Evolutionary conservation across 192 early-diverging fungal species (phyloP).

Genomic region (Coemansia guatemalensis): DNA sequence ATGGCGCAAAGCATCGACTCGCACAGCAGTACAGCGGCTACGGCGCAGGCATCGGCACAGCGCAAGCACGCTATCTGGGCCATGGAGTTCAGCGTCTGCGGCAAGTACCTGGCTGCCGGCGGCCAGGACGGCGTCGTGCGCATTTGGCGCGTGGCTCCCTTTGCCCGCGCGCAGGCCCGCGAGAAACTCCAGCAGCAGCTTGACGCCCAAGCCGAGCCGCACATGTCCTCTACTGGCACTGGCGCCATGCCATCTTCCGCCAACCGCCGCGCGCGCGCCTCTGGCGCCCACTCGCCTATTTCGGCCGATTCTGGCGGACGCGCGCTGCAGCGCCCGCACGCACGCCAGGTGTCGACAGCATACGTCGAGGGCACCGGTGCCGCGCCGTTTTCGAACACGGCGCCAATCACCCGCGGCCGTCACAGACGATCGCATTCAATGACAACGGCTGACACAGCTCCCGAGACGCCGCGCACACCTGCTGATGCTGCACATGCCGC

Average conservation of each 20-base stretch:
- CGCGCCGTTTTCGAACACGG: constrained; percentile 42
- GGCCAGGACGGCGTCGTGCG: constrained; percentile 72
- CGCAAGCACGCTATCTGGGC: constrained; percentile 64
- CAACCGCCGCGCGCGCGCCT: constrained; percentile 3
- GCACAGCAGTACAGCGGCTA: background rate
- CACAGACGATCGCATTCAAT: constrained; percentile 39
- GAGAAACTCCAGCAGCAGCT: constrained; percentile 19
- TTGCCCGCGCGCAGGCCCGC: constrained; percentile 42
- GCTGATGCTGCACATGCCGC: background rate
- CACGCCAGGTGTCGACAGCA: constrained; percentile 10
- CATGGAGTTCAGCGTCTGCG: constrained; percentile 76
- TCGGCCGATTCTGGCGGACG: constrained; percentile 3
- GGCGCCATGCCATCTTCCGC: background rate
- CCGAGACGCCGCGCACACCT: background rate
- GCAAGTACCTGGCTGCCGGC: constrained; percentile 75
- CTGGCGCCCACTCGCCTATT: background rate
- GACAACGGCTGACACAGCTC: background rate
- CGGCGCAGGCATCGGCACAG: background rate
- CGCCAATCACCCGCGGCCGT: constrained; percentile 27
- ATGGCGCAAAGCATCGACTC: constrained; percentile 23
- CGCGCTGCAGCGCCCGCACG: constrained; percentile 3
- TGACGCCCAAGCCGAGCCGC: constrained; percentile 4
- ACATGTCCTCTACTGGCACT: background rate
- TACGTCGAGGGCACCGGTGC: constrained; percentile 7
- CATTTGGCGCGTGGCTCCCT: constrained; percentile 61